Conservation (phyloP, 2,329 filamentous ascomycete species). For the Penicillium fuscoglaucum region DNA sequence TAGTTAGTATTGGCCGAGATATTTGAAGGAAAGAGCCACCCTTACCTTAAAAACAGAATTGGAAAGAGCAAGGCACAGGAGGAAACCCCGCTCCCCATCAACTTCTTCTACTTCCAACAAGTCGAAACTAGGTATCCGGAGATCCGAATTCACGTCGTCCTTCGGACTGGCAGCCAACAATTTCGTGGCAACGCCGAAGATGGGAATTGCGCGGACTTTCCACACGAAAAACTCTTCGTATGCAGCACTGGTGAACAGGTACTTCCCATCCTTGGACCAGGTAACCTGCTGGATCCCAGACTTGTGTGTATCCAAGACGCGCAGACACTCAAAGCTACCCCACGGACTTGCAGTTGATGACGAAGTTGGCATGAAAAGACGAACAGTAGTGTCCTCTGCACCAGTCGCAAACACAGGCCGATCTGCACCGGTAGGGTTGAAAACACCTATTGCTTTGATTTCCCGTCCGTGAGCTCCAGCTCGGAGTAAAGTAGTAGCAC, state of each 20-base stretch:
- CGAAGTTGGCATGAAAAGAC: constrained; percentile 56
- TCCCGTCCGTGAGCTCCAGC: constrained; percentile 82
- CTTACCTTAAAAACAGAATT: constrained; percentile 72
- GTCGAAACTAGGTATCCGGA: constrained; percentile 81
- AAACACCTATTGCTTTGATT: constrained; percentile 65
- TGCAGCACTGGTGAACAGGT: constrained; percentile 82
- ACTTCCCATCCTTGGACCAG: constrained; percentile 67
- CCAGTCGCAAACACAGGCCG: constrained; percentile 61
- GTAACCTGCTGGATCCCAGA: constrained; percentile 78
- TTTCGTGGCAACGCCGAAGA: constrained; percentile 54
- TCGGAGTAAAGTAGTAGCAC: constrained; percentile 56
- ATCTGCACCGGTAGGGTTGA: constrained; percentile 23
- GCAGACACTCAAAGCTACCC: constrained; percentile 52
- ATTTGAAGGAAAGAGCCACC: background rate
- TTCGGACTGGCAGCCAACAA: constrained; percentile 54
- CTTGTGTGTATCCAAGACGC: constrained; percentile 72
- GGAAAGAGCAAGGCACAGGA: constrained; percentile 74
- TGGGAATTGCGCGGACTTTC: constrained; percentile 61
- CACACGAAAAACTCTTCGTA: constrained; percentile 89
- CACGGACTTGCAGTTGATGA: constrained; percentile 16
- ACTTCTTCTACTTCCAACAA: constrained; percentile 41
- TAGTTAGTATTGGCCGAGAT: constrained; percentile 5
- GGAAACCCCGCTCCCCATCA: constrained; percentile 43
- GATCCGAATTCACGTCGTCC: constrained; percentile 58
- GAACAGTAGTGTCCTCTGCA: constrained; percentile 71